Evolutionary conservation across 306 rosid genomes (phyloP).

Genomic region (Acacia crassicarpa): DNA sequence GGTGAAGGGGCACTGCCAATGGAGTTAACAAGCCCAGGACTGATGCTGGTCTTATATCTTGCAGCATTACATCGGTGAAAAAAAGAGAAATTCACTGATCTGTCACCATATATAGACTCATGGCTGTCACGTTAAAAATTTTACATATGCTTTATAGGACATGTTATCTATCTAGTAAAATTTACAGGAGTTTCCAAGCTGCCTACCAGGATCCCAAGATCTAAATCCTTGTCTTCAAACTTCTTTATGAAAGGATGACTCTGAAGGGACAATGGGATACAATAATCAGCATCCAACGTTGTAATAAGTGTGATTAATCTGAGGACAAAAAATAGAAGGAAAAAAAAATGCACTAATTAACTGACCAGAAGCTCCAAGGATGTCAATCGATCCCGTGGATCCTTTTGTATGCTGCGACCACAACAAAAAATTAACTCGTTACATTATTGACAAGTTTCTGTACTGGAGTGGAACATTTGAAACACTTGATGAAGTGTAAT

Average conservation of each 20-base stretch:
- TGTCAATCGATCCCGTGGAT: conserved; percentile 70
- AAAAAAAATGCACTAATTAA: conserved; percentile 13
- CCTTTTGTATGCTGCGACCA: conserved; percentile 85
- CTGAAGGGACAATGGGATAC: conserved; percentile 48
- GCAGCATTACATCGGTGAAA: conserved; percentile 24
- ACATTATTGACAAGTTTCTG: not conserved
- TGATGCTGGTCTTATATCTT: conserved; percentile 19
- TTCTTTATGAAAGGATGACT: conserved; percentile 91
- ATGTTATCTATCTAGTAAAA: conserved; percentile 65
- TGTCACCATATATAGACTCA: conserved; percentile 35
- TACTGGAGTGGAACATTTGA: conserved; percentile 6
- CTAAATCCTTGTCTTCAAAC: conserved; percentile 94
- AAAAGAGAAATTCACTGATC: conserved; percentile 32
- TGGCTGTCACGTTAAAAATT: conserved; percentile 32
- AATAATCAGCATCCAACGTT: conserved; percentile 17
- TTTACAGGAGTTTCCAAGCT: conserved; percentile 93
- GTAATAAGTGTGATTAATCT: not conserved
- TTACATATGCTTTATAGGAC: conserved; percentile 35
- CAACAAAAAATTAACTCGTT: conserved; percentile 30
- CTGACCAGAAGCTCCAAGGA: conserved; percentile 94
- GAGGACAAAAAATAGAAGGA: not conserved
- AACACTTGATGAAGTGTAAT: conserved; percentile 16
- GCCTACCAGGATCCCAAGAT: conserved; percentile 84
- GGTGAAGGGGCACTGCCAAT: conserved; percentile 19
- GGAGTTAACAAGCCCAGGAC: conserved; percentile 24